Evolutionary conservation across 2,329 filamentous ascomycete species (phyloP), one percentile per base, ranked within the genome.

Genomic region (Zymoseptoria crescenta): DNA sequence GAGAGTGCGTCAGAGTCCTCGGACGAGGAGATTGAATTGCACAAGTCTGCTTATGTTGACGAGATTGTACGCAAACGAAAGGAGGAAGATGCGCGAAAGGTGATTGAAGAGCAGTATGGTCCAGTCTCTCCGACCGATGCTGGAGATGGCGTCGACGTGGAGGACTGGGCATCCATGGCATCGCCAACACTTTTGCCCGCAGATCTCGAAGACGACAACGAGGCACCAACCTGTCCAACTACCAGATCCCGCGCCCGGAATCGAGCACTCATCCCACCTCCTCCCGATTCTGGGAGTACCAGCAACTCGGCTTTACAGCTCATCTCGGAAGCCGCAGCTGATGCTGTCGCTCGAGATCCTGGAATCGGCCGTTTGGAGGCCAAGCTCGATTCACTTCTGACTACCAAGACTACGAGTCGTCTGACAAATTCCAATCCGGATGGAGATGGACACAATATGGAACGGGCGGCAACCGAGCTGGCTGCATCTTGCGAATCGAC

Each of bases 331-430:
- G 56, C 59, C 19, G 53, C 56, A n/a, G 59, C 59, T 48, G 49
- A 52, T n/a, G 56, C 51, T 30, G 35, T 61, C 30, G 56, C 59
- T 21, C 45, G 51, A 54, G 59, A 61, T 55, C 59, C 60, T 20
- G 51, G 52, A 3, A 49, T 62, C 35, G 59, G 58, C 28, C 61
- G 61, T 29, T 35, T 62, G 8, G 61, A 62, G 49, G 56, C 61
- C 10, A 62, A 60, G 27, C 60, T 62, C n/a, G 58, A 60, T 20
- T 52, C 54, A 19, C 45, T 62, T 21, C 35, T 60, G n/a, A 52
- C 13, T 4, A 55, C 16, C 35, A 56, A 48, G 48, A 35, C 35
- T 24, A 10, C 52, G 13, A 27, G 28, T 27, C 54, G 27, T 24
- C 20, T 29, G 2, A 45, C 55, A 19, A 45, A 8, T 16, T 49